phyloP scores from a whole-genome alignment of 495 filamentous ascomycete genomes.

The Aspergillus carlsbadensis region DNA sequence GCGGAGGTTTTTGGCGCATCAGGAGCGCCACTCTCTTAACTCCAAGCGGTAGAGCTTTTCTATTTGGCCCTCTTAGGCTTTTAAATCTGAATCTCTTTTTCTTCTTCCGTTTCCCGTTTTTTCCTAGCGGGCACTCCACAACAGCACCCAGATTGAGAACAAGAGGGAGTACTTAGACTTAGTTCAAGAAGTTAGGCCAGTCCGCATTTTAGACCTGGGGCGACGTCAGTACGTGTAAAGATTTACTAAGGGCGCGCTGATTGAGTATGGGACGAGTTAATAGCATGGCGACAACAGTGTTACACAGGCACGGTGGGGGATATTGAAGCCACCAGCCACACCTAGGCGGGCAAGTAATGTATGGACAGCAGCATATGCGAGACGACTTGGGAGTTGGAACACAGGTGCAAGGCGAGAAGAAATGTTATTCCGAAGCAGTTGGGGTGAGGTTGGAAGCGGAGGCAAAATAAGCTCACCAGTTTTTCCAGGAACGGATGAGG shows the following conservation, averaged over 20 bases:
- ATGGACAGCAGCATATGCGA: too few relatives aligned
- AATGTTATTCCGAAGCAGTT: background rate
- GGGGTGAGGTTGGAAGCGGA: conserved; percentile 1
- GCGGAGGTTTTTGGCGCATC: conserved; percentile 35
- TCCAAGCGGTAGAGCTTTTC: background rate
- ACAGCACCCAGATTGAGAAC: conserved; percentile 6
- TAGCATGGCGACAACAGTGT: background rate
- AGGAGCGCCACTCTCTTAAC: conserved; percentile 26
- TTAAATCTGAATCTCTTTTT: background rate
- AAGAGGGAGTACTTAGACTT: background rate
- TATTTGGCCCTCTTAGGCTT: conserved; percentile 7
- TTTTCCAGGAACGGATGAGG: conserved; percentile 26
- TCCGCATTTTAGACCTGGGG: background rate
- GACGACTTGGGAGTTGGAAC: background rate
- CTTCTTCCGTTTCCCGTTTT: conserved; percentile 3
- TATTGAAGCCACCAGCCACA: too few relatives aligned
- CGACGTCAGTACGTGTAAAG: background rate
- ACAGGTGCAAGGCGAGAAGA: background rate
- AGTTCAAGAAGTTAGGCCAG: conserved; percentile 3
- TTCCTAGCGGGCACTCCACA: conserved; percentile 5
- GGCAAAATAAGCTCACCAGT: conserved; percentile 23
- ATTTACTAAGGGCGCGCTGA: background rate
- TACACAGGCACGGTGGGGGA: background rate
- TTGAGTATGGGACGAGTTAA: background rate
- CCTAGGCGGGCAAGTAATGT: too few relatives aligned